Percentiles rank a stretch among this genome's conserved stretches.
Conservation (phyloP, 1,284 basidiomycete species). For the Waitea zeae region DNA sequence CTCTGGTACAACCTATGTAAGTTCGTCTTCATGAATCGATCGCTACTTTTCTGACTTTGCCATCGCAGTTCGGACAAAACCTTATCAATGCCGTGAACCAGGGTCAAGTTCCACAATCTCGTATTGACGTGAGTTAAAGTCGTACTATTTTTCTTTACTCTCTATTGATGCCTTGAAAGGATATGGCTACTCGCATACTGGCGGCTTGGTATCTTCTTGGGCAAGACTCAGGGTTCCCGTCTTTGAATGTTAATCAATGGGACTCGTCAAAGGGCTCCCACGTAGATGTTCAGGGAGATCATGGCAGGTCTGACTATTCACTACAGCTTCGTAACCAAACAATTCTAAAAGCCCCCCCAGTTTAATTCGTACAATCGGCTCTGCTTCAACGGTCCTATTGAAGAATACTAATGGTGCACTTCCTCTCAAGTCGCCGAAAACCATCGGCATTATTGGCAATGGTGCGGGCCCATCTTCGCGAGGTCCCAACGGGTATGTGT, state of each 20-base stretch:
- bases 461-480: slow-evolving; percentile 37
- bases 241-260: slow-evolving; percentile 21
- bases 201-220: slow-evolving; percentile 45
- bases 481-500: slow-evolving; percentile 41
- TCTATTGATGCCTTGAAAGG: slow-evolving; percentile 14
- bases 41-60: neutral
- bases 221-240: slow-evolving; percentile 41
- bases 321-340: neutral
- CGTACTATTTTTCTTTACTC: slow-evolving; percentile 1
- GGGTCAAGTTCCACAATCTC: slow-evolving; percentile 28
- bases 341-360: slow-evolving; percentile 13
- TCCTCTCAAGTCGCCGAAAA: slow-evolving; percentile 34
- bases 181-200: slow-evolving; percentile 45
- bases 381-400: slow-evolving; percentile 53
- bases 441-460: slow-evolving; percentile 43
- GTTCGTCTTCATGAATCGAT: neutral
- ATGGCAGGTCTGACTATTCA: slow-evolving; percentile 23
- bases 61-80: slow-evolving; percentile 29
- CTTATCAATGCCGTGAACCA: slow-evolving; percentile 33
- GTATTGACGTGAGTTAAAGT: slow-evolving; percentile 23
- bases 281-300: slow-evolving; percentile 50
- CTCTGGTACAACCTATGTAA: slow-evolving; percentile 17
- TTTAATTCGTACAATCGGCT: slow-evolving; percentile 49
- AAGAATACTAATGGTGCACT: slow-evolving; percentile 46
- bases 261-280: slow-evolving; percentile 20